Evolutionary conservation across 352 stramenopile species (phyloP), one percentile per base, ranked within the genome.

Genomic region (Peronospora tabacina): DNA sequence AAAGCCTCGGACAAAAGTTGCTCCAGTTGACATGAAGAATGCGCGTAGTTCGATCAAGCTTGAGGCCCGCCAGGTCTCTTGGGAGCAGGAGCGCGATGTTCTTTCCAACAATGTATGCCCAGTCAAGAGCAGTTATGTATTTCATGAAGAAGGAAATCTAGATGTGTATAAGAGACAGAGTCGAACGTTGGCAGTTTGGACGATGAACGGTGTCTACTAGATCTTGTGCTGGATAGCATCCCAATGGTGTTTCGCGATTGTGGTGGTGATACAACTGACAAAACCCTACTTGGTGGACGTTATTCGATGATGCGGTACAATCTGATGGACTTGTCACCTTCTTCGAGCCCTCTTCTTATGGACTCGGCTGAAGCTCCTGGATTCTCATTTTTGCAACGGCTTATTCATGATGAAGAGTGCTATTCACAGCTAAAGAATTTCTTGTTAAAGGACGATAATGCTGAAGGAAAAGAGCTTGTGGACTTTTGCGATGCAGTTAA

Each of bases 341-440:
- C 58, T 8, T 68, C 59, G 20, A 80, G 55, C 28, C 82, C 80
- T 20, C 61, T 91, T 16, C 28, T 84, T 8, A 74, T 77, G 37
- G 82, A 91, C 42, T 70, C 80, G 2, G 62, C 73, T 0, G 75
- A 89, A 44, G 67, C 74, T 5, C 45, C 68, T 7, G 82, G 80
- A 8, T 94, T 90, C 52, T 89, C 77, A 22, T 94, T 94, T 51
- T 47, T 94, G n/a, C 80, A 94, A 63, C 76, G 82, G 0, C 62
- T 94, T 1, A 84, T 94, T 44, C 82, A 94, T 44, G 82, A 94
- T 39, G 82, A 94, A 71, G 82, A 94, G 41, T 94, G 82, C 52
- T 94, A 91, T 33, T 68, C 76, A 13, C 79, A 90, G 49, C 63
- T 91, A 7, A 91, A 90, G 41, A 57, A 52, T 4, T 90, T 91